Evolutionary conservation across 2,329 filamentous ascomycete species (phyloP).

Genomic region (Diplodia seriata): DNA sequence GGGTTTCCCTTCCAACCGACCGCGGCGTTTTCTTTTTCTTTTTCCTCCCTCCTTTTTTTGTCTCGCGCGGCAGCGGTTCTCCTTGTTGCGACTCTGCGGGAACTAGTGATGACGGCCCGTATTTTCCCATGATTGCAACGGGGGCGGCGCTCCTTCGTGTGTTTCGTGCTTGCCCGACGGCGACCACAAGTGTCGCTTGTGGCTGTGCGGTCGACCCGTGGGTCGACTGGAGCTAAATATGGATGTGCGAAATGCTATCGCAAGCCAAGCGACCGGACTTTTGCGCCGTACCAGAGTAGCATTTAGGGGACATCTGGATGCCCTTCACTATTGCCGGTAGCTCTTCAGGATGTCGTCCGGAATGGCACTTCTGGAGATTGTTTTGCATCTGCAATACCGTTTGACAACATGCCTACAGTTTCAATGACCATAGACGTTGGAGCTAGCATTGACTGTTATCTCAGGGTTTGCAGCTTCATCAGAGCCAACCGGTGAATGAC

Average conservation of each 20-base stretch:
- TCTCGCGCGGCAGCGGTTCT: neutral
- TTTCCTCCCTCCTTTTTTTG: neutral
- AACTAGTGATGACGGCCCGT: neutral
- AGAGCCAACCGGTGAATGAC: no score
- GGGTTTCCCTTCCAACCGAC: neutral
- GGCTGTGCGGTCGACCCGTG: conserved; percentile 1
- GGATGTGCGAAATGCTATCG: neutral
- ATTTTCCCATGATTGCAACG: neutral
- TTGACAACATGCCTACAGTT: neutral
- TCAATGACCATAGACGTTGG: no score
- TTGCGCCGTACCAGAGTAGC: neutral
- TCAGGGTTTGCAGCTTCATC: no score
- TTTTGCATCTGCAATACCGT: neutral
- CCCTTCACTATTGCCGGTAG: neutral
- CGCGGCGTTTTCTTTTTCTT: neutral
- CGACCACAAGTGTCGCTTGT: neutral
- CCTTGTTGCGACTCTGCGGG: neutral
- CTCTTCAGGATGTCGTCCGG: neutral
- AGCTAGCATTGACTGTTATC: no score
- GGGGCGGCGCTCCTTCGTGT: neutral
- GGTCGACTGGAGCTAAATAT: neutral
- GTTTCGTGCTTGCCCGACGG: neutral
- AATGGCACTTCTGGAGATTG: neutral
- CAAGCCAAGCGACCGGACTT: neutral
- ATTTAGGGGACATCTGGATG: neutral